Conservation (phyloP, 345 rosid genomes). For the Pistacia atlantica region DNA sequence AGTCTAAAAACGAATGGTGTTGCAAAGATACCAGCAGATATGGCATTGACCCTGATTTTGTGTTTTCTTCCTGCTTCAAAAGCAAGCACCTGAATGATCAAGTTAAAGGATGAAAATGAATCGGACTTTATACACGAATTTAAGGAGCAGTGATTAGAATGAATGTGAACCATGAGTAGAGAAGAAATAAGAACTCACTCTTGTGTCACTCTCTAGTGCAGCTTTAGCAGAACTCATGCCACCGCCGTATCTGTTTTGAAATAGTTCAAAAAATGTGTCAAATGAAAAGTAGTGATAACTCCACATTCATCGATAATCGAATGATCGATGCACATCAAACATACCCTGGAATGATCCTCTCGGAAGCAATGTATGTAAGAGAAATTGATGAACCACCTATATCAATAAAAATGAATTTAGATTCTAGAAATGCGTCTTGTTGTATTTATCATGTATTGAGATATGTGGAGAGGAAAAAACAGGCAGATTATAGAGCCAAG, state of each 20-base stretch:
- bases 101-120: not conserved
- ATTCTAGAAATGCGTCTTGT: not conserved
- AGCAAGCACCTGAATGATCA: constrained; percentile 60
- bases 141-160: not conserved
- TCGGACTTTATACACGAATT: not conserved
- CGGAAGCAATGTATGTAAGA: constrained; percentile 94
- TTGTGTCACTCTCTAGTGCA: constrained; percentile 92
- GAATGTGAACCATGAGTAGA: not conserved
- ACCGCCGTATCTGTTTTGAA: constrained; percentile 79
- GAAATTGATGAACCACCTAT: constrained; percentile 95
- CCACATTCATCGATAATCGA: not conserved
- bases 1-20: not conserved
- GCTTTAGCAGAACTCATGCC: constrained; percentile 99
- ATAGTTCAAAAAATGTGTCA: constrained; percentile 6
- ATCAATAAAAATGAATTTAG: constrained; percentile 30
- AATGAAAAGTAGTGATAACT: not conserved
- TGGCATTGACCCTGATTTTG: constrained; percentile 68
- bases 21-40: constrained; percentile 58
- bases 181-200: constrained; percentile 41
- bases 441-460: not conserved
- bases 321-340: not conserved
- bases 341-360: constrained; percentile 94
- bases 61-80: constrained; percentile 78
- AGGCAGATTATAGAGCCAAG: not conserved
- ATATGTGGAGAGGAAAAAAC: not conserved